Conservation (phyloP, 768 basidiomycete genomes). For the Suillus subalutaceus region DNA sequence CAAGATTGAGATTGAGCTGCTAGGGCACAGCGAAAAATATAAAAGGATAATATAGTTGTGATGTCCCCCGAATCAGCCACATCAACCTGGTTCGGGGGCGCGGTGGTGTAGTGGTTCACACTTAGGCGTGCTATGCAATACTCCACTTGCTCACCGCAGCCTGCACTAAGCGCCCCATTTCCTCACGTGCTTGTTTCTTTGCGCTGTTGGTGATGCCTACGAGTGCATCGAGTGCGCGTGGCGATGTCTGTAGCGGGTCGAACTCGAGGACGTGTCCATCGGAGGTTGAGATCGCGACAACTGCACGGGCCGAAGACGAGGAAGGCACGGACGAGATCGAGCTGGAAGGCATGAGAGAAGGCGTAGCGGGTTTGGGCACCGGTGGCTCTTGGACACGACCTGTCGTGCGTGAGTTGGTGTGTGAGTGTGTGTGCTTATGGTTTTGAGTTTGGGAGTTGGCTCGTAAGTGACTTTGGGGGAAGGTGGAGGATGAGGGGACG, state of each 20-base stretch:
- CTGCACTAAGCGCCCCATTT: constrained; percentile 73
- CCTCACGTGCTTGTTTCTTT: constrained; percentile 79
- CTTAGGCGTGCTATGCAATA: constrained; percentile 37
- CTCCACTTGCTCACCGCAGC: constrained; percentile 81
- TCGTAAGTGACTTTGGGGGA: constrained; percentile 43
- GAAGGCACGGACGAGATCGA: constrained; percentile 11
- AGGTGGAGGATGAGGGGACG: constrained; percentile 33
- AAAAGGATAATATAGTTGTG: no score
- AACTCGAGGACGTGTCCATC: constrained; percentile 86
- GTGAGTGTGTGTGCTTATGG: constrained; percentile 44
- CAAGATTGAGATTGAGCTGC: no score
- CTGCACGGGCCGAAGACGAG: constrained; percentile 45
- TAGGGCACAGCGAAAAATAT: no score
- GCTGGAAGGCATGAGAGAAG: not conserved
- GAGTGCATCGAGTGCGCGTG: constrained; percentile 70
- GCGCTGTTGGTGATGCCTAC: constrained; percentile 81
- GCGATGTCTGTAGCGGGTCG: constrained; percentile 77
- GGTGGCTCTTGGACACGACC: constrained; percentile 20
- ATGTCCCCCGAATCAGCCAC: no score
- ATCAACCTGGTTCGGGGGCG: no score
- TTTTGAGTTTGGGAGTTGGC: constrained; percentile 53
- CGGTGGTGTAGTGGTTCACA: no score
- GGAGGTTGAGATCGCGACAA: constrained; percentile 77
- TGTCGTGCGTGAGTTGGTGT: constrained; percentile 23
- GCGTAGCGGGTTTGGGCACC: constrained; percentile 4